phyloP scores from a whole-genome alignment of 805 yeast genomes.

The Lachancea fermentati region DNA sequence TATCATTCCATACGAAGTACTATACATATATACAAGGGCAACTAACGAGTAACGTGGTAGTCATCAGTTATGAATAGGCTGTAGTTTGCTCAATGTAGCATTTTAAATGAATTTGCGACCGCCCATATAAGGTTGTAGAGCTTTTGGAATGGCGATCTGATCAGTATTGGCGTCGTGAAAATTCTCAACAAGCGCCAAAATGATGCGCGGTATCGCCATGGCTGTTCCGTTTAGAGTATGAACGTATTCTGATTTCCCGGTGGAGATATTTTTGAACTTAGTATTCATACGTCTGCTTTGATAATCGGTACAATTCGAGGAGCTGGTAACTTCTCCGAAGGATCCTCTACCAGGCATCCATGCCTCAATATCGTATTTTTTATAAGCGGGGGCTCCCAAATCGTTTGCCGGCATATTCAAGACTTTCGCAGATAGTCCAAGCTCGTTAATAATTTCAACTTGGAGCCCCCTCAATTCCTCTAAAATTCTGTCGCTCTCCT shows the following conservation, averaged over 20 bases:
- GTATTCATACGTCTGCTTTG: constrained; percentile 83
- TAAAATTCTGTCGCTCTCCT: constrained; percentile 45
- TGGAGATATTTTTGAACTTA: constrained; percentile 38
- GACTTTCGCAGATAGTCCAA: constrained; percentile 78
- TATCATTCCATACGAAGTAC: too few species aligned
- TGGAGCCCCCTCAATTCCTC: constrained; percentile 63
- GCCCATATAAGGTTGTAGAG: constrained; percentile 67
- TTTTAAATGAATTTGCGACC: constrained; percentile 37
- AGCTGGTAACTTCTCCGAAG: constrained; percentile 91
- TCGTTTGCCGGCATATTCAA: constrained; percentile 87
- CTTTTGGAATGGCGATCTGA: constrained; percentile 58
- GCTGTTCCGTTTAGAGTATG: constrained; percentile 95
- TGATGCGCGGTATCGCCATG: constrained; percentile 87
- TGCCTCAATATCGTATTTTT: constrained; percentile 90
- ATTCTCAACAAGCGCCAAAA: constrained; percentile 86
- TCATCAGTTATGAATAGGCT: too few species aligned
- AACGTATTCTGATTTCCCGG: constrained; percentile 41
- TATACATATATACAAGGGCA: too few species aligned
- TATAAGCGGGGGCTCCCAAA: constrained; percentile 87
- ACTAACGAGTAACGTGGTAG: too few species aligned
- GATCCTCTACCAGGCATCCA: constrained; percentile 96
- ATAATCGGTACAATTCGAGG: constrained; percentile 88
- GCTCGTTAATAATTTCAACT: constrained; percentile 49
- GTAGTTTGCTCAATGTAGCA: too few species aligned
- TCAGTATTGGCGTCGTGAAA: constrained; percentile 56